Evolutionary conservation across 306 rosid species (phyloP).

Genomic region (Sesbania bispinosa): DNA sequence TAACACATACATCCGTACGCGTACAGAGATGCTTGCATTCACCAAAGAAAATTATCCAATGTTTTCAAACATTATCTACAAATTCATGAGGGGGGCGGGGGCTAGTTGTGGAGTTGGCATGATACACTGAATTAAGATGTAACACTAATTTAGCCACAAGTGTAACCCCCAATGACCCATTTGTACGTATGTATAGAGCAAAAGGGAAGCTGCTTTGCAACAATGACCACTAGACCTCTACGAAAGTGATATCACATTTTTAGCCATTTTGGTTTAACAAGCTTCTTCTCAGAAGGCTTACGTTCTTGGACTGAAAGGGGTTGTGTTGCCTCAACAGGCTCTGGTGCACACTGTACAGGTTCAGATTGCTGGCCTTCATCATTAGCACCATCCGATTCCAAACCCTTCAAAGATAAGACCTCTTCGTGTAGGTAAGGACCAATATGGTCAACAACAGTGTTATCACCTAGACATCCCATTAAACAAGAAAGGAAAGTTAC

Average conservation of each 20-base stretch:
- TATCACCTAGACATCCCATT: constrained; percentile 36
- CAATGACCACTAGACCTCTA: neutral
- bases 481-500: neutral
- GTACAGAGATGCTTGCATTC: too few species aligned
- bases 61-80: too few species aligned
- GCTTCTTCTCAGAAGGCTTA: constrained; percentile 58
- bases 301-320: constrained; percentile 49
- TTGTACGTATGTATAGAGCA: too few species aligned
- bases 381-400: constrained; percentile 29
- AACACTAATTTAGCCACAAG: too few species aligned
- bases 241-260: constrained; percentile 44
- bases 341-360: constrained; percentile 33
- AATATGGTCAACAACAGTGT: constrained; percentile 21
- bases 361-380: constrained; percentile 42
- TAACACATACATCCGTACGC: too few species aligned
- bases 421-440: constrained; percentile 60
- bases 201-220: too few species aligned
- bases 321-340: constrained; percentile 29
- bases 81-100: too few species aligned
- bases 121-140: too few species aligned
- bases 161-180: too few species aligned
- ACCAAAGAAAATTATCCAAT: neutral
- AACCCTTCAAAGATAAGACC: constrained; percentile 58
- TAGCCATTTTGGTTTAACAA: constrained; percentile 79
- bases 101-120: too few species aligned